Evolutionary conservation across 148 eudicot species (phyloP), one percentile per base, ranked within the genome.

Genomic region (Oxyria digyna): DNA sequence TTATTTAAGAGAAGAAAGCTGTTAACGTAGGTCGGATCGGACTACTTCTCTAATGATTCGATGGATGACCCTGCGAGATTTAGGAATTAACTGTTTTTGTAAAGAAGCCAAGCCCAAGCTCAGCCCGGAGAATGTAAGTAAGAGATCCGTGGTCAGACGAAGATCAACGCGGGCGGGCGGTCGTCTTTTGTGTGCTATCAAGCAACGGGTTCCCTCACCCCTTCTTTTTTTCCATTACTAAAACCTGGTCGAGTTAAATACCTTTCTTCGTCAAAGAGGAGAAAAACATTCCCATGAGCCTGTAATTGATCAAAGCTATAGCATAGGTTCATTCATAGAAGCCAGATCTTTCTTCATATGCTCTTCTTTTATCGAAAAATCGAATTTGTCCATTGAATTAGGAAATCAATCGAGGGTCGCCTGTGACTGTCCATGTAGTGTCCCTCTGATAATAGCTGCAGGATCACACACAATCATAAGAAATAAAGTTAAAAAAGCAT

Each of bases 211-310:
- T 9, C n/a, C 24, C 24, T 9, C n/a, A 18, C 54, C 54, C 54
- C 54, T 48, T 48, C 54, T 48, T 48, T 48, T 48, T 48, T 48
- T 48, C 54, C 54, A 48, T 48, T 48, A 48, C 23, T n/a, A n/a
- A 48, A 48, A 48, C 54, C 18, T 45, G 50, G 50, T 45, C 50
- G 21, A 45, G 18, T 45, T 18, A 45, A 45, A 45, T 45, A 45
- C 50, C 21, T 45, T 45, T 45, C 50, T 45, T 48, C 54, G 54
- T 48, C 54, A 48, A 48, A 48, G 26, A 48, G 54, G 54, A 48
- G 8, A 48, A 48, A 43, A 48, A 48, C 54, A 48, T 48, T 48
- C 54, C 23, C 54, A 48, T 48, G 54, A 48, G 54, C 54, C 26
- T 48, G 24, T 48, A 48, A 48, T 49, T 20, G 55, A 49, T 20